Percentiles rank a stretch among this genome's conserved stretches.
phyloP scores from a whole-genome alignment of 495 filamentous ascomycete species.

The Penicillium parvum region DNA sequence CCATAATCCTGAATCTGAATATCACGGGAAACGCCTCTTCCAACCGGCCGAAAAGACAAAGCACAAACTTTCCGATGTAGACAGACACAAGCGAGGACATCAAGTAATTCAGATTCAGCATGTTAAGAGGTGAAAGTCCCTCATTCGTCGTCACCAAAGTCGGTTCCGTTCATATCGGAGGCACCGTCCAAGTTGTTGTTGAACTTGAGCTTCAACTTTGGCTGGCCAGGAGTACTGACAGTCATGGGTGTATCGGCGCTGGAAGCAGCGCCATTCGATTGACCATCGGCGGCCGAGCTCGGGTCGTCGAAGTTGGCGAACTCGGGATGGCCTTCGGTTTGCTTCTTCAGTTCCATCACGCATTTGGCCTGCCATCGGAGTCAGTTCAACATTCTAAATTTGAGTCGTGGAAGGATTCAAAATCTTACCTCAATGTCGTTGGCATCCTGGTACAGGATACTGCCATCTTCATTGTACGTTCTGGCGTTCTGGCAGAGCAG shows the following conservation, averaged over 20 bases:
- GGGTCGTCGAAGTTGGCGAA: constrained; percentile 66
- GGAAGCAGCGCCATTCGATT: constrained; percentile 61
- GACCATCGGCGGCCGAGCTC: constrained; percentile 51
- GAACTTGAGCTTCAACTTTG: constrained; percentile 56
- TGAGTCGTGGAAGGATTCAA: too few species aligned
- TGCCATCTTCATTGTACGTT: constrained; percentile 93
- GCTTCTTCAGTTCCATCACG: constrained; percentile 61
- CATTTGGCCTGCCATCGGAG: constrained; percentile 55
- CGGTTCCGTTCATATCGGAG: constrained; percentile 24
- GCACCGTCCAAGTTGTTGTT: constrained; percentile 42
- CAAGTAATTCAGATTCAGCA: constrained; percentile 1
- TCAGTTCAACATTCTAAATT: too few species aligned
- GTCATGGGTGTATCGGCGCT: constrained; percentile 68
- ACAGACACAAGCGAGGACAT: not conserved
- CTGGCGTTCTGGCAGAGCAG: constrained; percentile 85
- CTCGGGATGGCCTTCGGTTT: constrained; percentile 67
- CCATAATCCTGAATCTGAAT: not conserved
- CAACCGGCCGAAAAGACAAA: constrained; percentile 1
- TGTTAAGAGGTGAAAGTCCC: not conserved
- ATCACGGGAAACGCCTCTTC: constrained; percentile 12
- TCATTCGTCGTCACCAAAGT: constrained; percentile 37
- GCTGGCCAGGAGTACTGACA: constrained; percentile 46
- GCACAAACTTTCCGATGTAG: constrained; percentile 11
- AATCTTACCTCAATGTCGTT: constrained; percentile 82
- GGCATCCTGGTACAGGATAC: constrained; percentile 85